Conservation (phyloP, 2,329 filamentous ascomycete genomes). For the Aspergillus hiratsukae region DNA sequence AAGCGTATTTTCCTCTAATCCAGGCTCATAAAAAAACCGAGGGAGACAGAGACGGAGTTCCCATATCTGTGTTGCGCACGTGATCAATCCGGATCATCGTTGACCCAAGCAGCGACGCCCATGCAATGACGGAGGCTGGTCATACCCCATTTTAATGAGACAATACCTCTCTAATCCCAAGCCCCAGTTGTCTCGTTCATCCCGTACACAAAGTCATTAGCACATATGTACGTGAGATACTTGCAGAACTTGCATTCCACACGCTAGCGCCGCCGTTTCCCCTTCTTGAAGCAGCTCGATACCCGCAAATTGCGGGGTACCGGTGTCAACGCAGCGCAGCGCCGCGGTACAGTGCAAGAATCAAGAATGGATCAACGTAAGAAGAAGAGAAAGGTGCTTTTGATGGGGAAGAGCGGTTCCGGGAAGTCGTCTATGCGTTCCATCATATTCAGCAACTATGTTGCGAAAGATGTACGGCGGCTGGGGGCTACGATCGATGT, state of each 20-base stretch:
- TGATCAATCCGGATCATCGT: constrained; percentile 8
- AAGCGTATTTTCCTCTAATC: not conserved
- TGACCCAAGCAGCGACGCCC: constrained; percentile 5
- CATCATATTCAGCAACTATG: constrained; percentile 99
- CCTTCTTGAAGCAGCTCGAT: not conserved
- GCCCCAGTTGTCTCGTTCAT: not conserved
- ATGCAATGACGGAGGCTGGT: constrained; percentile 8
- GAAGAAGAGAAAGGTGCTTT: constrained; percentile 81
- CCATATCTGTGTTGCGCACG: not conserved
- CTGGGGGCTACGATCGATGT: constrained; percentile 97
- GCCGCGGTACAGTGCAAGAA: constrained; percentile 6
- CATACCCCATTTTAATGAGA: not conserved
- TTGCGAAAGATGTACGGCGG: constrained; percentile 88
- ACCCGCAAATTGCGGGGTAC: constrained; percentile 7
- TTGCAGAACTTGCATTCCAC: not conserved
- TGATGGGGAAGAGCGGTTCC: constrained; percentile 95
- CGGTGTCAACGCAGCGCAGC: not conserved
- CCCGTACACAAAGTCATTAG: not conserved
- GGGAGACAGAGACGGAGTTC: not conserved
- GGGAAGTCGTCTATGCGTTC: constrained; percentile 98
- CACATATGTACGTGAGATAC: not conserved
- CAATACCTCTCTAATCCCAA: not conserved
- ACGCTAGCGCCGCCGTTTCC: not conserved
- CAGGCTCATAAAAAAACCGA: not conserved
- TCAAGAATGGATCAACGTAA: constrained; percentile 42